Evolutionary conservation across 768 basidiomycete genomes (phyloP), one percentile per base, ranked within the genome.

Genomic region (Suillus lakei): DNA sequence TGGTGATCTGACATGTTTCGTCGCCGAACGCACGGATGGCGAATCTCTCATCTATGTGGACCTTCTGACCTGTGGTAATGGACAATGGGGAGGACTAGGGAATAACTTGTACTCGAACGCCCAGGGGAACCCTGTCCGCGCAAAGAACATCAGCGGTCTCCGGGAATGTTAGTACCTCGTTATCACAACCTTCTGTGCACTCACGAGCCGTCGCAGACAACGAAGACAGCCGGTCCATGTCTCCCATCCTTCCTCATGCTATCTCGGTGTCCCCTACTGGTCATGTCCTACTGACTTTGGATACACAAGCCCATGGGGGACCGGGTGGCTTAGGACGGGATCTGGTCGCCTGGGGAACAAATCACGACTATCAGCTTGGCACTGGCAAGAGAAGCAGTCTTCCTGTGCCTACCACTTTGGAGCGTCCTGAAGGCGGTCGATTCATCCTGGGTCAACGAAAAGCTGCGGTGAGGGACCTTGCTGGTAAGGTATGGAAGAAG

Each of bases 101-200:
- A 91, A 86, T 58, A 85, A 84, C 63, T 65, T 77, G 13, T 72
- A 85, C 79, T 91, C 85, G 70, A 93, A 85, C 64, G 88, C 88
- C 0, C 91, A 92, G 71, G 84, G 88, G 51, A 81, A 80, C 41
- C 95, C 93, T 3, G 80, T 86, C 1, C 88, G 88, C 63, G 90
- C 91, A 3, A 95, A 89, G 77, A 88, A 86, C 51, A 82, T 97
- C 64, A 95, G 93, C 71, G 93, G 93, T 13, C 79, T 97, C 30
- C 78, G 84, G n/a, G 94, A 96, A 84, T 97, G 93, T 94, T 72
- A 80, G 91, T 38, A n/a, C 59, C 18, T 26, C 15, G 34, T 64
- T 60, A 38, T 38, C 26, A 50, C n/a, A 32, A 39, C 50, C 38
- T n/a, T 64, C 23, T 46, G 65, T 67, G 66, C 62, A 60, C 46